These are phyloP conservation scores for Didymella arachidicola DNA, from an alignment of 2,329 filamentous ascomycete species.

Conservation along the genomic window DNA sequence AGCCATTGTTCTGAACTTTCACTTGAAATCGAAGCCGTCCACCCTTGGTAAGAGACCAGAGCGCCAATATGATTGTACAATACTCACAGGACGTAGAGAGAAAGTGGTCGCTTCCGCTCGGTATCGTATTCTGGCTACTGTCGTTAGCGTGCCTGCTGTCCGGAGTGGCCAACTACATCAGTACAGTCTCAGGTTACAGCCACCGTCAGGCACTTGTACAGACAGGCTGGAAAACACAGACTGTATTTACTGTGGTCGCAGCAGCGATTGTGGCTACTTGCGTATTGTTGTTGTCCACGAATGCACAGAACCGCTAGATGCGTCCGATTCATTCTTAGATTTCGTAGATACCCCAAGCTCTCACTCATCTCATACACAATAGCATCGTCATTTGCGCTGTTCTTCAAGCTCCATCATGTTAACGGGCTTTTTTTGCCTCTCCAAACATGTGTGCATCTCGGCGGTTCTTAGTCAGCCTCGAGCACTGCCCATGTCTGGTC, in stretches of 20 bases:
- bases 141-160: constrained; percentile 77
- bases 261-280: constrained; percentile 53
- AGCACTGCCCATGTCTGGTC: constrained; percentile 91
- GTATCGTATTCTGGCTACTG: constrained; percentile 86
- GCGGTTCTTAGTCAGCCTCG: constrained; percentile 58
- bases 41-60: constrained; percentile 25
- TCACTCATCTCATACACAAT: neutral
- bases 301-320: constrained; percentile 39
- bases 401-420: neutral
- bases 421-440: neutral
- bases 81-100: constrained; percentile 64
- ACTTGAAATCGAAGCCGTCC: constrained; percentile 75
- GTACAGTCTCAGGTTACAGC: constrained; percentile 82
- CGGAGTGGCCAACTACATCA: constrained; percentile 87
- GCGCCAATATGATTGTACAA: neutral
- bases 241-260: constrained; percentile 62
- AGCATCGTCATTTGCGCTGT: neutral
- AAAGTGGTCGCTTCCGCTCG: constrained; percentile 81
- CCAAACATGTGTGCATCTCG: neutral
- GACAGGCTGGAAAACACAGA: constrained; percentile 90
- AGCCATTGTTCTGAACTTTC: constrained; percentile 92
- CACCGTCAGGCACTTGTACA: constrained; percentile 83
- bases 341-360: constrained; percentile 13
- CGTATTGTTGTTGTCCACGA: constrained; percentile 52
- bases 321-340: constrained; percentile 9